phyloP scores from a whole-genome alignment of 169 alveolate genomes.

The Eimeria praecox region DNA sequence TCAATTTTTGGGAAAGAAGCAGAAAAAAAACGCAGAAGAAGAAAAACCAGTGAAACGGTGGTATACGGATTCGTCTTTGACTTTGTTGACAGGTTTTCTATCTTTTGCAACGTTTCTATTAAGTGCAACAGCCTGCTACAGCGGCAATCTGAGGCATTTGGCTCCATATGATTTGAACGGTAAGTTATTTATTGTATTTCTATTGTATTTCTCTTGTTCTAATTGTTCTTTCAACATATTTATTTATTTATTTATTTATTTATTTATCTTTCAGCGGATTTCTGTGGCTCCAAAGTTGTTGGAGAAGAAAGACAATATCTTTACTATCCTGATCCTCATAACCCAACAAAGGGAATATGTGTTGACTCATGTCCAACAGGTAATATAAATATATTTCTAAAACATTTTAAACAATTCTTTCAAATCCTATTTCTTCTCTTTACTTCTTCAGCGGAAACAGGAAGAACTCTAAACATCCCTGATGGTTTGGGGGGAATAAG shows the following conservation, averaged over 20 bases:
- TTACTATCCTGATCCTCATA: slow-evolving; percentile 52
- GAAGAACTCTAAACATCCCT: slow-evolving; percentile 48
- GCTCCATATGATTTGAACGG: slow-evolving; percentile 78
- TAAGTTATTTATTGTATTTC: neutral
- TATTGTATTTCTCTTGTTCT: neutral
- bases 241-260: neutral
- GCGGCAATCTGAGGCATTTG: slow-evolving; percentile 45
- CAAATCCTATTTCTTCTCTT: no score
- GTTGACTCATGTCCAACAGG: slow-evolving; percentile 67
- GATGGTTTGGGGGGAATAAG: slow-evolving; percentile 65
- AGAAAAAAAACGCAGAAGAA: neutral
- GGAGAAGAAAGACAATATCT: slow-evolving; percentile 61
- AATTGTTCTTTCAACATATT: no score
- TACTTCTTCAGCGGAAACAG: neutral
- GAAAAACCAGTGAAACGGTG: slow-evolving; percentile 11
- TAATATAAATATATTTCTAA: neutral
- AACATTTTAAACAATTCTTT: no score
- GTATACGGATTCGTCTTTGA: slow-evolving; percentile 16
- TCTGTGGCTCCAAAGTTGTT: slow-evolving; percentile 53
- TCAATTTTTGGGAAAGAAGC: neutral
- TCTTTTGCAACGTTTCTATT: slow-evolving; percentile 27
- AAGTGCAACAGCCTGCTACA: slow-evolving; percentile 54
- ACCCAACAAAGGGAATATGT: slow-evolving; percentile 56
- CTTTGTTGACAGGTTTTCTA: slow-evolving; percentile 4
- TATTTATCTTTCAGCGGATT: slow-evolving; percentile 15